Conservation (phyloP, 495 filamentous ascomycete species). For the Trypethelium eluteriae region DNA sequence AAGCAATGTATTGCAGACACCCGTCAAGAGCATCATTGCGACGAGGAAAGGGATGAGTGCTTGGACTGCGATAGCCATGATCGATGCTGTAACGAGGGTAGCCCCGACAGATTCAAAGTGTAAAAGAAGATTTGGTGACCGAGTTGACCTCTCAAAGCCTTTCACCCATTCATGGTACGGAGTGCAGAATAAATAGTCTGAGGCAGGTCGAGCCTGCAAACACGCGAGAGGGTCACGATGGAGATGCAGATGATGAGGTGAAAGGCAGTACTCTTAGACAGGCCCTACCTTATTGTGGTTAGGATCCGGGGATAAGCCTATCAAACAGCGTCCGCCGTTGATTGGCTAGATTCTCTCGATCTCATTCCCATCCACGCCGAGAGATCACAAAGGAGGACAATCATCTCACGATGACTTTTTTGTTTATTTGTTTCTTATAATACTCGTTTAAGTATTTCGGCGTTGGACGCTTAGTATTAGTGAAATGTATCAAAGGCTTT, state of each 20-base stretch:
- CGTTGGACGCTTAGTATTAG: too few species aligned
- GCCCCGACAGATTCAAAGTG: not conserved
- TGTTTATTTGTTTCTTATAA: not conserved
- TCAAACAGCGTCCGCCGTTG: not conserved
- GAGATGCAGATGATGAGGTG: slow-evolving; percentile 5
- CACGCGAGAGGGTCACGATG: slow-evolving; percentile 7
- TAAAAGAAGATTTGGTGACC: not conserved
- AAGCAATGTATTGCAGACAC: slow-evolving; percentile 92
- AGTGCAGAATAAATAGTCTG: not conserved
- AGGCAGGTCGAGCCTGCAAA: not conserved
- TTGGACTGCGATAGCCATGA: slow-evolving; percentile 45
- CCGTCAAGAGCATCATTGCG: slow-evolving; percentile 84
- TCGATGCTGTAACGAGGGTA: not conserved
- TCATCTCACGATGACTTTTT: not conserved
- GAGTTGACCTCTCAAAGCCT: not conserved
- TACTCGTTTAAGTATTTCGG: too few species aligned
- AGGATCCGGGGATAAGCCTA: slow-evolving; percentile 4
- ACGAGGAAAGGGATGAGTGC: slow-evolving; percentile 73
- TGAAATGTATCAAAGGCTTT: too few species aligned
- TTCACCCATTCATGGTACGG: not conserved
- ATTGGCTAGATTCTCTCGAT: not conserved
- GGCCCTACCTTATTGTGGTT: not conserved
- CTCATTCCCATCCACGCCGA: not conserved
- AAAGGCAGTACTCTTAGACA: not conserved
- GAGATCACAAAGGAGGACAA: not conserved